Evolutionary conservation across 225 moss, liverwort and hornwort species (phyloP).

Genomic region (Sphagnum contortum): DNA sequence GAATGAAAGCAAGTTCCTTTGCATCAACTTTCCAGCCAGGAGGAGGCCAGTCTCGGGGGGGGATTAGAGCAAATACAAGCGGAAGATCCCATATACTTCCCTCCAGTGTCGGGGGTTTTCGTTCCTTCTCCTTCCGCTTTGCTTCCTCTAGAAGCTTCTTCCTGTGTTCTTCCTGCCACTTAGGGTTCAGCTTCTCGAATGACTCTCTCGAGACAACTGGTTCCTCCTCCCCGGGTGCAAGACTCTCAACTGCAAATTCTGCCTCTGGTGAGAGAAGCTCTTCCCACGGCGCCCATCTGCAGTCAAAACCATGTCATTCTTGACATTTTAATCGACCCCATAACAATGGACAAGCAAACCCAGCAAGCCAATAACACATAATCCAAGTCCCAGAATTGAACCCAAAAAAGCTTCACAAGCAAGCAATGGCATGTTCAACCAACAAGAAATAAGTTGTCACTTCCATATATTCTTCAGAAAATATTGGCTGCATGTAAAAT

Average conservation of each 20-base stretch:
- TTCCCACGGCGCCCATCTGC: slow-evolving; percentile 96
- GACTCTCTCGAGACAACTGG: slow-evolving; percentile 67
- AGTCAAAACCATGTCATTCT: neutral
- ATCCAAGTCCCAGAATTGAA: too few species aligned
- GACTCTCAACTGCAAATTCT: slow-evolving; percentile 90
- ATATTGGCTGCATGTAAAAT: too few species aligned
- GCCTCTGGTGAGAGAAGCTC: slow-evolving; percentile 85
- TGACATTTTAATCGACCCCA: too few species aligned
- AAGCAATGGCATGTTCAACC: too few species aligned
- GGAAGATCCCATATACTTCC: slow-evolving; percentile 65
- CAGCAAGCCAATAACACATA: too few species aligned
- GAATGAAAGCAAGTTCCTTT: slow-evolving; percentile 80
- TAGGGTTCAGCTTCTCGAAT: slow-evolving; percentile 70
- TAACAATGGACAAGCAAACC: too few species aligned
- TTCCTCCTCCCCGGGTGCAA: slow-evolving; percentile 69
- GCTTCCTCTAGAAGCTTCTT: slow-evolving; percentile 45
- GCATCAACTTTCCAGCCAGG: slow-evolving; percentile 95
- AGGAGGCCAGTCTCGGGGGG: slow-evolving; percentile 97
- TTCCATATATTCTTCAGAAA: too few species aligned
- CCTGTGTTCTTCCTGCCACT: slow-evolving; percentile 38
- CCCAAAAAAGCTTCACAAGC: too few species aligned
- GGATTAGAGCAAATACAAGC: slow-evolving; percentile 55
- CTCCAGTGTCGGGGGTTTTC: slow-evolving; percentile 33
- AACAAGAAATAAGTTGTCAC: too few species aligned
- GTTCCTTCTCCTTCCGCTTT: slow-evolving; percentile 36